Evolutionary conservation across 305 asterid species (phyloP).

Genomic region (Plantago coronopus): DNA sequence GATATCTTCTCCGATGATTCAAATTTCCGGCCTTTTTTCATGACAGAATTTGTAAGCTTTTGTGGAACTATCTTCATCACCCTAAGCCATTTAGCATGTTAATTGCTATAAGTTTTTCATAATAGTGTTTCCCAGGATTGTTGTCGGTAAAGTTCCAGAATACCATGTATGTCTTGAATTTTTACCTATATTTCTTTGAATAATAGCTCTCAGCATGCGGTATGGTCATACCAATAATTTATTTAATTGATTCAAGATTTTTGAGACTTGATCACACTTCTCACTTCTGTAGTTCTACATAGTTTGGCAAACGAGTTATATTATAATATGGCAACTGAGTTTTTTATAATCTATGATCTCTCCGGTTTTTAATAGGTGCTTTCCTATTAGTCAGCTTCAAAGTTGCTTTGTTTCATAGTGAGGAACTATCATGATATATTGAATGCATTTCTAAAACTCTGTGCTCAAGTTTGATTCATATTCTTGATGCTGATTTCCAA

Average conservation of each 20-base stretch:
- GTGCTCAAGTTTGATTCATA: neutral
- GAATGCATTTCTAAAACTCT: neutral
- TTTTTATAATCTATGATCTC: neutral
- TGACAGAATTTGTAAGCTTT: constrained; percentile 74
- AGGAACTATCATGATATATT: neutral
- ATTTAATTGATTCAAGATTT: too few species aligned
- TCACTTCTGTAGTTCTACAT: too few species aligned
- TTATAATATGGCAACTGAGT: neutral
- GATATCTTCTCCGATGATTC: constrained; percentile 97
- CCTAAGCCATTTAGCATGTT: neutral
- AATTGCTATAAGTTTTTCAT: neutral
- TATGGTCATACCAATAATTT: too few species aligned
- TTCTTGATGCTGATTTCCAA: neutral
- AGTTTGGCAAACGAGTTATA: too few species aligned
- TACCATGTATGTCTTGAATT: too few species aligned
- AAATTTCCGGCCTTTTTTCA: constrained; percentile 77
- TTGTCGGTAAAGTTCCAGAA: too few species aligned
- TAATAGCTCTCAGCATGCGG: too few species aligned
- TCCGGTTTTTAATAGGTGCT: neutral
- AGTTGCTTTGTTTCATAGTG: neutral
- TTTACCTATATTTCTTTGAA: too few species aligned
- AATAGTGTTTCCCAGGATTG: neutral
- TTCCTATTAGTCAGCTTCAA: neutral
- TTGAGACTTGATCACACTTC: too few species aligned
- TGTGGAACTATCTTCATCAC: constrained; percentile 7